Evolutionary conservation across 805 yeast species (phyloP), one percentile per base, ranked within the genome.

Genomic region (Teunomyces atbi): DNA sequence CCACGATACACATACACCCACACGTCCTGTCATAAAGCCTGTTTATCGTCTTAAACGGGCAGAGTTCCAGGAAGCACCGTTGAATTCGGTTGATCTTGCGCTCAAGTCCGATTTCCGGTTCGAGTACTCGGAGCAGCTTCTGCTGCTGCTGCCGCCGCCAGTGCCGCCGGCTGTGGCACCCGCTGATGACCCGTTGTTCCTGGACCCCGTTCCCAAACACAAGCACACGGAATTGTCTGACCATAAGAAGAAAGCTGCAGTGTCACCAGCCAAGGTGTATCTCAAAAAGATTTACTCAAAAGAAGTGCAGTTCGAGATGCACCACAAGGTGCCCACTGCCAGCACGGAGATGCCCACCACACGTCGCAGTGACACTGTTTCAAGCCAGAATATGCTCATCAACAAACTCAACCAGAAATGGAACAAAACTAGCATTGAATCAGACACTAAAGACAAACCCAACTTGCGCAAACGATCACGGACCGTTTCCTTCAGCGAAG

Each of bases 251-350:
- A 36, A 36, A 26, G 39, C 26, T 23, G 26, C 39, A 6, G 12
- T 21, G 3, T 15, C 26, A 1, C 16, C 28, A 11, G 21, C 28
- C 28, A 54, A 61, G 26, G 48, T 58, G 47, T 57, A 52, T 44
- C 48, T 68, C 42, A 70, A 68, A 45, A 65, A 64, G 48, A 48
- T 68, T 1, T 61, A 60, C 44, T 65, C 72, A 16, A 72, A 71
- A 50, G 76, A 71, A 32, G 51, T 72, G 6, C 73, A 71, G 49
- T 44, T 68, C 13, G 77, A 72, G 55, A 53, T 71, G 10, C 47
- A 57, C 12, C 50, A 55, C 13, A 47, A 50, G 12, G 21, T 16
- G 21, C 42, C 42, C 6, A 39, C 33, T n/a, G 42, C 35, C 47
- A 4, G 38, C 26, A 21, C 42, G 33, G 12, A 37, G 37, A 11